Evolutionary conservation across 331 rosid genomes (phyloP), one percentile per base, ranked within the genome.

Genomic region (Stylosanthes scabra): DNA sequence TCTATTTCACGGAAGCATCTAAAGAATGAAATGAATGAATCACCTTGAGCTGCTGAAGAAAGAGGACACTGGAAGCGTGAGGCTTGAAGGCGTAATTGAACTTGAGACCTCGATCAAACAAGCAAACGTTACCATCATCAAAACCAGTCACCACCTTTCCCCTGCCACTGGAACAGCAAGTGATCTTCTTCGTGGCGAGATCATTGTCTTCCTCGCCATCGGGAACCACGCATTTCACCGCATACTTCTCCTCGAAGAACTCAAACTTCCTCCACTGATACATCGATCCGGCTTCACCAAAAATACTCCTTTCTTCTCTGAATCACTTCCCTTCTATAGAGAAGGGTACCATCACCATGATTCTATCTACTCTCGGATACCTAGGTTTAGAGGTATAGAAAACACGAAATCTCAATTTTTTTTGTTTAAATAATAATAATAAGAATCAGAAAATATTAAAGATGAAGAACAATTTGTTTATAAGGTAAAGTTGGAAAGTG

Each of bases 251-350:
- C 82, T 94, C 99, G 59, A 94, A 94, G 76, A 94, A 94, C 76
- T 91, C 97, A 86, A 94, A 94, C 85, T 94, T 94, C 81, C 99
- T 74, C 99, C 97, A 91, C 84, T 94, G 99, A 78, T 94, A 95
- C 99, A 95, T 90, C 12, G 60, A 62, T 74, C 28, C 56, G 52
- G 34, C 2, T 72, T 52, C 64, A 55, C 63, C 71, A 13, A 41
- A 27, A 28, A 3, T 39, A 1, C 57, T 9, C 25, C 55, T 15
- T 49, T 47, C 54, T 51, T 14, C 57, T 15, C 13, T 5, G n/a
- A 12, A 49, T 14, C 55, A 49, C 51, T 46, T 46, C 51, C 51
- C 51, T 46, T 46, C 51, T 12, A 11, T 46, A 11, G 51, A 49
- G 55, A 4, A n/a, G 7, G 57, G 57, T 3, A 14, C 11, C 57